Evolutionary conservation across 805 yeast genomes (phyloP).

Genomic region (Nakazawaea holstii): DNA sequence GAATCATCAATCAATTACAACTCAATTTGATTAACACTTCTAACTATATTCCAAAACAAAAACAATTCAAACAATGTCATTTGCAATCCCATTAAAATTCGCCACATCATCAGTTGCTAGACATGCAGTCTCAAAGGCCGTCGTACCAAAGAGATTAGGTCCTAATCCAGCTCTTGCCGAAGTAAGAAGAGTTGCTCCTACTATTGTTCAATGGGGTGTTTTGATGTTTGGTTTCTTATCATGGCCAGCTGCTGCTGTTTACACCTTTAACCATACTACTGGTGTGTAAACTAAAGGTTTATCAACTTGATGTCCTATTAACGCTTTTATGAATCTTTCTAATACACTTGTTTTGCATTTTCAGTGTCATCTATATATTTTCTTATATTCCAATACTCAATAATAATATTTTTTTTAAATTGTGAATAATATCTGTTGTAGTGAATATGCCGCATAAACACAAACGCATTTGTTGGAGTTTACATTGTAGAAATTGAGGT

Average conservation of each 20-base stretch:
- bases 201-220: constrained; percentile 23
- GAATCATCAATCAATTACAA: too few species aligned
- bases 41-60: not conserved
- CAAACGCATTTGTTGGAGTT: too few species aligned
- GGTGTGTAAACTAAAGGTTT: constrained; percentile 4
- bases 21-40: not conserved
- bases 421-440: too few species aligned
- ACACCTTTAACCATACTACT: constrained; percentile 4
- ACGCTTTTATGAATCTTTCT: not conserved
- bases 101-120: constrained; percentile 12
- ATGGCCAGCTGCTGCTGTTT: constrained; percentile 23
- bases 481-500: too few species aligned
- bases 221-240: constrained; percentile 19
- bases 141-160: constrained; percentile 21
- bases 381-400: too few species aligned
- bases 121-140: constrained; percentile 13
- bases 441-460: too few species aligned
- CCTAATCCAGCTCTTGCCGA: constrained; percentile 24
- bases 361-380: not conserved
- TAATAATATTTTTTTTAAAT: too few species aligned
- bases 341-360: not conserved
- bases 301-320: not conserved
- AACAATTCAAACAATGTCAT: constrained; percentile 6
- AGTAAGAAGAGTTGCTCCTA: constrained; percentile 21
- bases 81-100: constrained; percentile 10